Percentiles rank a stretch among this genome's conserved stretches.
These are phyloP conservation scores for Phytophthora agathidicida DNA, from an alignment of 352 stramenopile species.

Conservation along the genomic window DNA sequence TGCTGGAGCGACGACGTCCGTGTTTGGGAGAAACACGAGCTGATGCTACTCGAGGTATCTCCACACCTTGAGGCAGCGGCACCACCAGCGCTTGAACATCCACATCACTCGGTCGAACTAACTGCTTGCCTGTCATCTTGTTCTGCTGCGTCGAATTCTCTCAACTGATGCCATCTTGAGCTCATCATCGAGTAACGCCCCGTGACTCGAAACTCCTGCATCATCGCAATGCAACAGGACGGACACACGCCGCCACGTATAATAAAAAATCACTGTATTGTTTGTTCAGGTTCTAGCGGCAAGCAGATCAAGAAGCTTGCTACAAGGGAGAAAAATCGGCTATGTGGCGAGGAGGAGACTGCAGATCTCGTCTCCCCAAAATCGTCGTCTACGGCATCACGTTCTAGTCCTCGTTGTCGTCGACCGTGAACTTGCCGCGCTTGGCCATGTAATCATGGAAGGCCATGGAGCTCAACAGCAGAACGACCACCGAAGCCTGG, in stretches of 20 bases:
- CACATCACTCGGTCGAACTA: slow-evolving; percentile 39
- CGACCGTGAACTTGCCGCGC: slow-evolving; percentile 65
- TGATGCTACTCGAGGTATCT: slow-evolving; percentile 21
- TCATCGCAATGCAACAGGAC: background rate
- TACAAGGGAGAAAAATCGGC: background rate
- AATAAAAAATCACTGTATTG: slow-evolving; percentile 40
- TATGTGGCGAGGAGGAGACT: background rate
- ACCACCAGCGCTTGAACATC: slow-evolving; percentile 33
- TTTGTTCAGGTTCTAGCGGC: slow-evolving; percentile 15
- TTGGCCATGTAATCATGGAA: slow-evolving; percentile 88
- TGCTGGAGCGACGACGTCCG: slow-evolving; percentile 24
- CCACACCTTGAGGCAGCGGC: slow-evolving; percentile 22
- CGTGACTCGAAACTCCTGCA: slow-evolving; percentile 17
- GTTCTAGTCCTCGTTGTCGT: slow-evolving; percentile 35
- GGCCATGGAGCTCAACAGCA: slow-evolving; percentile 81
- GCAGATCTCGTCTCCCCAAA: slow-evolving; percentile 11
- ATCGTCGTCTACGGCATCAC: background rate
- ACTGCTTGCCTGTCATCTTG: slow-evolving; percentile 34
- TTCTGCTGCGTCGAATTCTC: slow-evolving; percentile 6
- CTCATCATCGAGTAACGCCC: background rate
- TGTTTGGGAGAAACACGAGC: slow-evolving; percentile 5
- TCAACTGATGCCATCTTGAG: slow-evolving; percentile 19
- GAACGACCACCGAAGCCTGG: slow-evolving; percentile 65
- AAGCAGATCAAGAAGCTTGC: slow-evolving; percentile 3
- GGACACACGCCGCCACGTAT: background rate